Conservation (phyloP, 805 yeast genomes). For the Diddensiella santjacobensis region DNA sequence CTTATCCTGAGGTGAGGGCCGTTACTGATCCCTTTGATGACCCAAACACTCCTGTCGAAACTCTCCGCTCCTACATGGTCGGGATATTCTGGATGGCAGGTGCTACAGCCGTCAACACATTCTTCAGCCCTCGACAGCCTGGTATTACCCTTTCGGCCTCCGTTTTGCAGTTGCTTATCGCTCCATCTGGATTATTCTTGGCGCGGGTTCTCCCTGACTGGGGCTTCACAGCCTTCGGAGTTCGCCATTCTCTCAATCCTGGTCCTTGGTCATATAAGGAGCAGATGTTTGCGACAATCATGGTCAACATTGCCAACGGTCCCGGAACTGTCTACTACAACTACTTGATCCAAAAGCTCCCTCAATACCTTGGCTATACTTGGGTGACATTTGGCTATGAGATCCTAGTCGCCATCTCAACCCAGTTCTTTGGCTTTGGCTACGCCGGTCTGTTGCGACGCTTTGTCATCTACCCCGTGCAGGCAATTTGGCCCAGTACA, state of each 20-base stretch:
- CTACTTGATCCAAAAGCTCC: conserved; percentile 23
- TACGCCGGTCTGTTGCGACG: conserved; percentile 54
- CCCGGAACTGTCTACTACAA: conserved; percentile 15
- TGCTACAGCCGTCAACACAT: conserved; percentile 47
- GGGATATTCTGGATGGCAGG: conserved; percentile 42
- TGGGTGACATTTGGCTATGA: conserved; percentile 44
- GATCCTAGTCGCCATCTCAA: conserved; percentile 41
- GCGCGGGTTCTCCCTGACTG: conserved; percentile 44
- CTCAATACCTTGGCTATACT: conserved; percentile 20
- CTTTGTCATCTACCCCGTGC: conserved; percentile 44
- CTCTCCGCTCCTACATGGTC: conserved; percentile 43
- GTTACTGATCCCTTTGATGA: conserved; percentile 52
- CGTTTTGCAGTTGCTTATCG: conserved; percentile 43
- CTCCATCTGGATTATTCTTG: conserved; percentile 52
- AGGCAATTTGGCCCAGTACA: conserved; percentile 50
- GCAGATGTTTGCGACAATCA: conserved; percentile 54
- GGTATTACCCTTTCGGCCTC: conserved; percentile 42
- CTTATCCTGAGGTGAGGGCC: conserved; percentile 57
- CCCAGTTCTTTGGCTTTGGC: conserved; percentile 52
- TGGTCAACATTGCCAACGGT: conserved; percentile 12
- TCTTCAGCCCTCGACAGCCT: conserved; percentile 54
- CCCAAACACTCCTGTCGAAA: conserved; percentile 42
- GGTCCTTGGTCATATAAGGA: conserved; percentile 63
- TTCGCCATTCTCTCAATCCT: conserved; percentile 45
- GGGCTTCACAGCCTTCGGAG: conserved; percentile 40